phyloP scores from a whole-genome alignment of 202 grass and related monocot genomes.

The Bolboschoenoplectus hybrid region DNA sequence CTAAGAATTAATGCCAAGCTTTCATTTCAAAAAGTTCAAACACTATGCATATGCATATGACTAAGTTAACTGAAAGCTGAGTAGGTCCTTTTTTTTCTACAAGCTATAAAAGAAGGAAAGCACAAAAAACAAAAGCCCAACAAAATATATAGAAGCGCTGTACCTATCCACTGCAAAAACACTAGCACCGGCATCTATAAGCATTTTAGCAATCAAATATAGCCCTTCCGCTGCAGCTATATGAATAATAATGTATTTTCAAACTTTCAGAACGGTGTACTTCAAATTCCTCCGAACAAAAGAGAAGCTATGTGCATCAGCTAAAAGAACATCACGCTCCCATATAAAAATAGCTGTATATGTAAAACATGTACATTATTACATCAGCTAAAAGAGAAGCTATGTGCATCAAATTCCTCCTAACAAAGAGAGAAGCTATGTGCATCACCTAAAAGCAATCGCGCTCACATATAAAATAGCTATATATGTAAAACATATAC shows the following conservation, averaged over 20 bases:
- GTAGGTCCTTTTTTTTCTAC: not conserved
- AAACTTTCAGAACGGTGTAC: too few species aligned
- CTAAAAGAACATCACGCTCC: too few species aligned
- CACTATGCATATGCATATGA: not conserved
- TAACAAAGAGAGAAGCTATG: too few species aligned
- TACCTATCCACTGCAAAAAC: conserved; percentile 85
- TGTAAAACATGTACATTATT: too few species aligned
- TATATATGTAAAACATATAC: too few species aligned
- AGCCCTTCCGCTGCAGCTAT: conserved; percentile 81
- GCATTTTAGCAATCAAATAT: conserved; percentile 77
- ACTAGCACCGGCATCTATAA: conserved; percentile 80
- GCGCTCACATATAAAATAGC: too few species aligned
- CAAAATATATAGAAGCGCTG: not conserved
- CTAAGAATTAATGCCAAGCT: not conserved
- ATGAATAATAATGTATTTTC: conserved; percentile 41
- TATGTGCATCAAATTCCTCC: too few species aligned
- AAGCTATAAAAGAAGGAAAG: not conserved
- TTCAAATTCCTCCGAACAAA: too few species aligned
- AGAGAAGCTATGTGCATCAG: too few species aligned
- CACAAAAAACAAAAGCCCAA: not conserved
- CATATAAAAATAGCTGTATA: too few species aligned
- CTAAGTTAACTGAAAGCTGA: not conserved
- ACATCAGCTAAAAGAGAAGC: too few species aligned
- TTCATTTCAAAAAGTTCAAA: not conserved
- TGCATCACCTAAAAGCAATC: too few species aligned